Percentiles rank a stretch among this genome's conserved stretches.
These are phyloP conservation scores for Leishmania lainsoni DNA, from an alignment of 208 protist genomes.

Conservation along the genomic window DNA sequence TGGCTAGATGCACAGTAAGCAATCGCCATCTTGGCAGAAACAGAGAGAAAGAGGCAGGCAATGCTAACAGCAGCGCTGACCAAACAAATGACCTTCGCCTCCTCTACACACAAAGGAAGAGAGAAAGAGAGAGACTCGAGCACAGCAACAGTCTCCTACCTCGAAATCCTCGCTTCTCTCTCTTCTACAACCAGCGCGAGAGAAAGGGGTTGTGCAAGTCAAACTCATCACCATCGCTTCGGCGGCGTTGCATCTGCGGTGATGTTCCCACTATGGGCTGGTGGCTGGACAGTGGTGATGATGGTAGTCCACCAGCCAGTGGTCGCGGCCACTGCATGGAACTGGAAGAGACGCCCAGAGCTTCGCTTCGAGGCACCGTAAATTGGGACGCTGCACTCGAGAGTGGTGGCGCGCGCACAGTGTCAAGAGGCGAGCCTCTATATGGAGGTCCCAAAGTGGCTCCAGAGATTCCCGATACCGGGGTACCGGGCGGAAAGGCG, in stretches of 20 bases:
- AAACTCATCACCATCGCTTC: conserved; percentile 31
- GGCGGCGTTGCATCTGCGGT: conserved; percentile 13
- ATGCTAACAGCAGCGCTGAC: background rate
- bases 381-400: background rate
- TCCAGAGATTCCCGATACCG: too few species aligned
- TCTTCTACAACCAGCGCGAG: conserved; percentile 54
- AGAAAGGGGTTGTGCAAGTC: conserved; percentile 81
- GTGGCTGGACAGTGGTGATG: background rate
- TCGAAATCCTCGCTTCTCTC: background rate
- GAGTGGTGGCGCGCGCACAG: background rate
- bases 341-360: background rate
- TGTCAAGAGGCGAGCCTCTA: background rate
- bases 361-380: background rate
- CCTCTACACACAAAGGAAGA: background rate
- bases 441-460: background rate
- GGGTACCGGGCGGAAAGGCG: background rate
- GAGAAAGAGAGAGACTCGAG: background rate
- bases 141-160: background rate
- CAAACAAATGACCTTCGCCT: background rate
- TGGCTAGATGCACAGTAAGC: background rate
- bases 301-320: background rate
- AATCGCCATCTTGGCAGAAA: background rate
- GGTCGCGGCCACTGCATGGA: background rate
- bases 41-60: background rate
- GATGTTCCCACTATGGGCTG: background rate